phyloP scores from a whole-genome alignment of 2,329 filamentous ascomycete species.

The Arthrobotrys entomopaga region DNA sequence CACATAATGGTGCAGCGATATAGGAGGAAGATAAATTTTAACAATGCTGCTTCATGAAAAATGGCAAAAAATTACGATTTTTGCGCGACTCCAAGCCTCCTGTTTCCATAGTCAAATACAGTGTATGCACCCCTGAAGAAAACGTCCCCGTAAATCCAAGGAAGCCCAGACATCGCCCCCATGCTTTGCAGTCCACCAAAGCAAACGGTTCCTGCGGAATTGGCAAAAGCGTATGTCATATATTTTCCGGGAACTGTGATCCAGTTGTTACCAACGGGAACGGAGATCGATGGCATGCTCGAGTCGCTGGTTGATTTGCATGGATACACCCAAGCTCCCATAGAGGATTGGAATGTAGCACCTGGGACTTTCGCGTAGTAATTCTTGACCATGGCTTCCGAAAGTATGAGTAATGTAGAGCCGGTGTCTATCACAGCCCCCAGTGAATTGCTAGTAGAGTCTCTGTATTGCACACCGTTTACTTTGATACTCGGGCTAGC shows the following conservation, averaged over 20 bases:
- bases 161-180: slow-evolving; percentile 10
- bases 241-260: slow-evolving; percentile 62
- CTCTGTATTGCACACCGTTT: slow-evolving; percentile 21
- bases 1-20: too few relatives aligned
- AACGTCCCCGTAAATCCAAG: slow-evolving; percentile 75
- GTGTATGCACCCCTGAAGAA: slow-evolving; percentile 93
- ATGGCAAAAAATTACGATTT: slow-evolving; percentile 22
- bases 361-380: slow-evolving; percentile 63
- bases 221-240: slow-evolving; percentile 61
- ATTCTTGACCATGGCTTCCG: slow-evolving; percentile 61
- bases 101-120: slow-evolving; percentile 80
- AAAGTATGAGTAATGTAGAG: slow-evolving; percentile 63
- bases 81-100: slow-evolving; percentile 68
- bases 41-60: neutral
- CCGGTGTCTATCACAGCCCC: slow-evolving; percentile 61
- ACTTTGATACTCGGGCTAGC: slow-evolving; percentile 39
- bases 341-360: slow-evolving; percentile 60
- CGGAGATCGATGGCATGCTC: slow-evolving; percentile 60
- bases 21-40: neutral
- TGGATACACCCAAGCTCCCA: slow-evolving; percentile 61
- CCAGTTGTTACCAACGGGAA: slow-evolving; percentile 61
- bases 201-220: slow-evolving; percentile 58
- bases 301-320: slow-evolving; percentile 61
- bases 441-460: slow-evolving; percentile 14
- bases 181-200: slow-evolving; percentile 62